Base-by-base conservation (phyloP, 1,284 basidiomycete genomes). In the Neolentinus lepideus region DNA sequence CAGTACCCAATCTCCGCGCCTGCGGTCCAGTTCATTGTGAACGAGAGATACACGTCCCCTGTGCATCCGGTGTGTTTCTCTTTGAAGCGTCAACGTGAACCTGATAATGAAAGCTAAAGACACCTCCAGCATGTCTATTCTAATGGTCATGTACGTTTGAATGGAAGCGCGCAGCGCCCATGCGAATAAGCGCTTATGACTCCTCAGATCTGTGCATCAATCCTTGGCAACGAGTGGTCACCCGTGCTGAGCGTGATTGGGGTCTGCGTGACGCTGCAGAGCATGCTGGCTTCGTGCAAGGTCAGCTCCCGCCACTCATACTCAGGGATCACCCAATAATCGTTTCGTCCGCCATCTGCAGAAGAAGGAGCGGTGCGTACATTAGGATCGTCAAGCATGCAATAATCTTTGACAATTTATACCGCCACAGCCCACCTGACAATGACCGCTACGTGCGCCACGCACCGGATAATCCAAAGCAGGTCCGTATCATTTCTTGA, bases 381-480 rank as follows among this genome's bases (percentile, higher is more conserved):
- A 31, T 31, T 43, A 4, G 6, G n/a, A n/a, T 16, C 16, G 33
- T 16, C 35, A 10, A 16, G 21, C 19, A 19, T 27, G 8, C 10
- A 12, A 35, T 19, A 9, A 19, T 38, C 12, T 14, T 16, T 16
- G 16, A 16, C 33, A 9, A 16, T 35, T 9, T 16, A 9, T 9
- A 35, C 9, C 9, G 33, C 33, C 33, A 35, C 61, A 90, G 88
- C 46, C 89, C 89, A 2, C 72, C 78, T 57, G 90, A 90, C 63
- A 91, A 92, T 65, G 89, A 91, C 65, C 77, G 85, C 56, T 92
- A 92, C 62, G 84, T 92, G 33, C 72, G 75, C 51, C 78, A 75
- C 56, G 90, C 90, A n/a, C 90, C 90, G 3, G 83, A 88, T 48
- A 90, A 90, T 68, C 90, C 90, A n/a, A 91, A 91, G 81, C 89